Evolutionary conservation across 768 basidiomycete species (phyloP).

Genomic region (Suillus fuscotomentosus): DNA sequence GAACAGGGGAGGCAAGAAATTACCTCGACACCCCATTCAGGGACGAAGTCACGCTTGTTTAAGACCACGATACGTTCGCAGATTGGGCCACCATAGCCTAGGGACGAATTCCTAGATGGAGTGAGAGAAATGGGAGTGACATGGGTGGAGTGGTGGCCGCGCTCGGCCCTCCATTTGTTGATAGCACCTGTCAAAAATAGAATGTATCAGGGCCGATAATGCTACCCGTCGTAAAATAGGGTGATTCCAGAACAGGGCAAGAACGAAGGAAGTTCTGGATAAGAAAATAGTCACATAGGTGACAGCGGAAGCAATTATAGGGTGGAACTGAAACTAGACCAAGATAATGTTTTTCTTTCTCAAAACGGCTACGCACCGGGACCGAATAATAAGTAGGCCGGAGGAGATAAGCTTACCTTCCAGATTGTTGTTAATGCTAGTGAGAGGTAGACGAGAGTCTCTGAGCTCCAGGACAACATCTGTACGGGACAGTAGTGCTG

Average conservation of each 20-base stretch:
- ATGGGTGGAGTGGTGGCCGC: constrained; percentile 53
- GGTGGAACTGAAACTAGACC: background rate
- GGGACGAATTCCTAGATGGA: constrained; percentile 11
- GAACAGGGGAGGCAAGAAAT: constrained; percentile 10
- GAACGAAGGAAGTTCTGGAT: constrained; percentile 9
- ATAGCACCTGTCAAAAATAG: constrained; percentile 48
- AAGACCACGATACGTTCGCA: constrained; percentile 90
- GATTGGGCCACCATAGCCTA: constrained; percentile 31
- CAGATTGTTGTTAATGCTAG: constrained; percentile 87
- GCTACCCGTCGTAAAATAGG: constrained; percentile 8
- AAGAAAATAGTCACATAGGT: background rate
- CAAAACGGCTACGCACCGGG: constrained; percentile 15
- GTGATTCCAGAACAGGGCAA: constrained; percentile 12
- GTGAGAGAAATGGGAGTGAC: constrained; percentile 38
- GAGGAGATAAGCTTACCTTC: constrained; percentile 58
- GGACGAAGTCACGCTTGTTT: constrained; percentile 91
- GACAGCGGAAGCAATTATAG: background rate
- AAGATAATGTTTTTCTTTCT: background rate
- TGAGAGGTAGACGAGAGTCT: constrained; percentile 89
- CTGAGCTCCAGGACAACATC: constrained; percentile 94
- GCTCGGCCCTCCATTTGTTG: constrained; percentile 66
- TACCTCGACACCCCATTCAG: constrained; percentile 87
- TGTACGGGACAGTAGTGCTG: constrained; percentile 73
- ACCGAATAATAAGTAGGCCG: constrained; percentile 17
- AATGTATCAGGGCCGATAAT: constrained; percentile 17